These are phyloP conservation scores for Penicillium lividum DNA, from an alignment of 495 filamentous ascomycete genomes.

Conservation along the genomic window DNA sequence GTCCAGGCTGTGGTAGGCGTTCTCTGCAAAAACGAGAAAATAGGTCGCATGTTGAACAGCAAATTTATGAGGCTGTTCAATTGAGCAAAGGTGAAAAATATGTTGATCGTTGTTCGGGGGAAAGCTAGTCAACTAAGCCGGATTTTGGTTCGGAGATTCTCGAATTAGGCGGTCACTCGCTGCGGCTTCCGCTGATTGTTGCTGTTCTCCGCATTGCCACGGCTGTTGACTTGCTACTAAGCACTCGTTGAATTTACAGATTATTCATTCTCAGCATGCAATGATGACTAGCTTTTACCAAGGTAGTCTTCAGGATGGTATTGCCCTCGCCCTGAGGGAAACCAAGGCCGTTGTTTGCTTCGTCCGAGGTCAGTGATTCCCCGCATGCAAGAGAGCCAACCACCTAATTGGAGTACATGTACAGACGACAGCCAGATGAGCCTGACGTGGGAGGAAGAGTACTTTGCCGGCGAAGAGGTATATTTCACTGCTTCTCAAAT, in stretches of 20 bases:
- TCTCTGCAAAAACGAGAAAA: slow-evolving; percentile 34
- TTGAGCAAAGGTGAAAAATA: not conserved
- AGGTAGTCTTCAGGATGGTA: slow-evolving; percentile 77
- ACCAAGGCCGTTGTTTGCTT: slow-evolving; percentile 69
- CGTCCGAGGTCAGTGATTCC: slow-evolving; percentile 58
- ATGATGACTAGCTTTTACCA: slow-evolving; percentile 68
- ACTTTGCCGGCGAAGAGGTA: slow-evolving; percentile 63
- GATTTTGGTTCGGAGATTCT: slow-evolving; percentile 13
- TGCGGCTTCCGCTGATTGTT: slow-evolving; percentile 18
- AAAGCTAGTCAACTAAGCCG: not conserved
- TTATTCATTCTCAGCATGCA: slow-evolving; percentile 12
- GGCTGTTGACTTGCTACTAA: slow-evolving; percentile 7
- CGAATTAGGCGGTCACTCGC: slow-evolving; percentile 19
- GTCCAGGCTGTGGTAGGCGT: slow-evolving; percentile 24
- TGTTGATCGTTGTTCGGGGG: not conserved
- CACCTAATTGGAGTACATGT: slow-evolving; percentile 18
- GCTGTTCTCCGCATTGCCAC: slow-evolving; percentile 15
- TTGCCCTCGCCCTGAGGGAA: slow-evolving; percentile 69
- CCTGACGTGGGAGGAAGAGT: slow-evolving; percentile 73
- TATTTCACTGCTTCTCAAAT: not conserved
- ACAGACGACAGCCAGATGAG: slow-evolving; percentile 68
- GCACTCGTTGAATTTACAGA: not conserved
- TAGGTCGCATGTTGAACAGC: slow-evolving; percentile 31
- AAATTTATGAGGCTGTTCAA: not conserved
- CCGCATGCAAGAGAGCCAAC: slow-evolving; percentile 40